Conservation (phyloP, 768 basidiomycete species). For the Boletus rex-veris region DNA sequence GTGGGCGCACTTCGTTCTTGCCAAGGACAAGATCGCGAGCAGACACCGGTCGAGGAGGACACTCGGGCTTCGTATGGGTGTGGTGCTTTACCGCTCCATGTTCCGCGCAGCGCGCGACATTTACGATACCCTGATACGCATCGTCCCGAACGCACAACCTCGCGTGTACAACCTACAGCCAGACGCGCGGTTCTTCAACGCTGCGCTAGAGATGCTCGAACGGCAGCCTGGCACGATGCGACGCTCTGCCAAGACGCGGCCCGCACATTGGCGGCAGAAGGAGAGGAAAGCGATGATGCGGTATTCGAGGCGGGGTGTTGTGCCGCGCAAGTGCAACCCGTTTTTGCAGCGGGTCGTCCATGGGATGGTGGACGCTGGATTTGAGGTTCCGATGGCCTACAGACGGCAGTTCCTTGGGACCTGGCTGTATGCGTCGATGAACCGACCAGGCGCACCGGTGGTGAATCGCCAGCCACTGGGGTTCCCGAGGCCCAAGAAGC, state of each 20-base stretch:
- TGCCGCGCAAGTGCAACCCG: constrained; percentile 29
- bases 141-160: constrained; percentile 24
- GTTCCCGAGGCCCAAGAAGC: constrained; percentile 20
- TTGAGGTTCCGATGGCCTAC: constrained; percentile 38
- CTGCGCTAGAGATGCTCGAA: constrained; percentile 46
- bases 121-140: constrained; percentile 20
- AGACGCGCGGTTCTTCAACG: constrained; percentile 70
- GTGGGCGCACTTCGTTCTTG: constrained; percentile 35
- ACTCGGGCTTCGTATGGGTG: constrained; percentile 29
- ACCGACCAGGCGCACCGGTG: constrained; percentile 2
- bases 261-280: constrained; percentile 31
- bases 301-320: constrained; percentile 28
- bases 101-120: constrained; percentile 30
- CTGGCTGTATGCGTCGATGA: constrained; percentile 22
- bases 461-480: constrained; percentile 27
- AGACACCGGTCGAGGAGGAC: constrained; percentile 25
- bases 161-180: constrained; percentile 39
- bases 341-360: constrained; percentile 36
- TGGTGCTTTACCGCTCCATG: constrained; percentile 38
- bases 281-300: constrained; percentile 24
- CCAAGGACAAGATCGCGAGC: constrained; percentile 17
- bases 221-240: constrained; percentile 19
- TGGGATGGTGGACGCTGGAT: constrained; percentile 40
- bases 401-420: constrained; percentile 39
- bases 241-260: constrained; percentile 14